These are phyloP conservation scores for Apiospora saccharicola DNA, from an alignment of 2,329 filamentous ascomycete genomes.

Conservation along the genomic window DNA sequence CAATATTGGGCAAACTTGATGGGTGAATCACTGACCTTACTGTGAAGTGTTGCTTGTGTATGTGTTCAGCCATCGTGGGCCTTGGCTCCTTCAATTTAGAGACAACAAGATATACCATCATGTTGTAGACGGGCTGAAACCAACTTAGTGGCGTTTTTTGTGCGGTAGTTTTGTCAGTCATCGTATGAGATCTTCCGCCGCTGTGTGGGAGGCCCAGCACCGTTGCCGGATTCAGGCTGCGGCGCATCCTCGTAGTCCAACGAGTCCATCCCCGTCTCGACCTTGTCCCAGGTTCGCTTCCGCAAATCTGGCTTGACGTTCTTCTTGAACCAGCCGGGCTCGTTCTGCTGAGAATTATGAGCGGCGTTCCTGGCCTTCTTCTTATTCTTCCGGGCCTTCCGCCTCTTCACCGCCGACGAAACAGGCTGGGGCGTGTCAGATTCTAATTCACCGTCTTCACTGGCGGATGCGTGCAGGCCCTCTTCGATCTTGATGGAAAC, in stretches of 20 bases:
- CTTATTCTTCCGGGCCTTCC: constrained; percentile 48
- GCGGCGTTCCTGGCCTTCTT: constrained; percentile 50
- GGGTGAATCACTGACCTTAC: constrained; percentile 35
- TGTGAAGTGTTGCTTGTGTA: background rate
- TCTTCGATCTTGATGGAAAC: constrained; percentile 28
- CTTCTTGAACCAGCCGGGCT: constrained; percentile 29
- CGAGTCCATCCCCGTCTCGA: constrained; percentile 66
- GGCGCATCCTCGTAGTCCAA: constrained; percentile 68
- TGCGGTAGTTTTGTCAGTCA: constrained; percentile 43
- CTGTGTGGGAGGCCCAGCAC: constrained; percentile 43
- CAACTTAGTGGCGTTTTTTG: background rate
- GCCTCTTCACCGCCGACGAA: constrained; percentile 39
- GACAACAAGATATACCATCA: background rate
- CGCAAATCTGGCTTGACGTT: constrained; percentile 64
- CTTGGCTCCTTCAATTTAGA: too few species aligned
- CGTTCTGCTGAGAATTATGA: constrained; percentile 23
- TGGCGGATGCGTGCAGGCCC: constrained; percentile 26
- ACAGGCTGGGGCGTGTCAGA: constrained; percentile 37
- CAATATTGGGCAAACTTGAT: constrained; percentile 30
- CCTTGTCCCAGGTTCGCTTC: constrained; percentile 73
- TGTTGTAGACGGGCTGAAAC: background rate
- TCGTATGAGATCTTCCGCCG: constrained; percentile 57
- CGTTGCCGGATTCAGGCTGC: constrained; percentile 34
- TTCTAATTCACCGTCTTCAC: constrained; percentile 45
- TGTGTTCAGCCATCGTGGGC: background rate